These are phyloP conservation scores for Peronospora destructor DNA, from an alignment of 352 stramenopile species.

Conservation along the genomic window DNA sequence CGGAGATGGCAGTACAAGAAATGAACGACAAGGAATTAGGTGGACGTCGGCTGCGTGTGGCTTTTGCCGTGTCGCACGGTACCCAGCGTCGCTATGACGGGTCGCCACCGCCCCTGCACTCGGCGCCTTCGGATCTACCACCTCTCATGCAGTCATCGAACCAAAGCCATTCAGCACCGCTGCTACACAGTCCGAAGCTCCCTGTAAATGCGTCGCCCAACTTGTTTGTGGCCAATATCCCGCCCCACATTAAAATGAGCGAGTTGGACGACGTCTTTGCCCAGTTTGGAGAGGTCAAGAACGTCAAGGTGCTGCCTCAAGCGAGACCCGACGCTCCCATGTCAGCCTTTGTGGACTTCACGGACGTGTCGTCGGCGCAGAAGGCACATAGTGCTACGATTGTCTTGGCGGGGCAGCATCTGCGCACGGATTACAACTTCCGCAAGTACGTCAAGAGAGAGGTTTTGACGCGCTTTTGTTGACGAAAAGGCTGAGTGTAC, in stretches of 20 bases:
- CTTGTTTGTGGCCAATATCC: constrained; percentile 62
- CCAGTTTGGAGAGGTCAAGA: constrained; percentile 51
- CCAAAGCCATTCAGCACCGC: constrained; percentile 11
- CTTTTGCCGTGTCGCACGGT: constrained; percentile 34
- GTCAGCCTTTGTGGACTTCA: constrained; percentile 63
- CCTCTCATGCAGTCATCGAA: constrained; percentile 2
- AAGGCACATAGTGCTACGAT: constrained; percentile 40
- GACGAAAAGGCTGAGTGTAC: neutral
- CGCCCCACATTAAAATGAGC: constrained; percentile 53
- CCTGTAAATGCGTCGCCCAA: constrained; percentile 31
- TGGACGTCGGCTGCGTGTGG: constrained; percentile 39
- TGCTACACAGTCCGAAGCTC: constrained; percentile 18
- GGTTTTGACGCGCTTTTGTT: neutral
- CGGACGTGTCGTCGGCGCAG: constrained; percentile 32
- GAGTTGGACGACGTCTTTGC: constrained; percentile 51
- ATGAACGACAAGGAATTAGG: constrained; percentile 48
- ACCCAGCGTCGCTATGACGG: constrained; percentile 26
- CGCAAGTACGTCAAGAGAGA: constrained; percentile 23
- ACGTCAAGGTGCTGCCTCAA: constrained; percentile 53
- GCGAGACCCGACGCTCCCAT: constrained; percentile 36
- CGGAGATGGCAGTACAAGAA: constrained; percentile 37
- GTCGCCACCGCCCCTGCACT: constrained; percentile 10
- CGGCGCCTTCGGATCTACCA: neutral
- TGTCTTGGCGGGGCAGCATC: constrained; percentile 31
- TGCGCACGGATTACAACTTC: constrained; percentile 57